Conservation (phyloP, 345 rosid species). For the Corchorus olitorius region DNA sequence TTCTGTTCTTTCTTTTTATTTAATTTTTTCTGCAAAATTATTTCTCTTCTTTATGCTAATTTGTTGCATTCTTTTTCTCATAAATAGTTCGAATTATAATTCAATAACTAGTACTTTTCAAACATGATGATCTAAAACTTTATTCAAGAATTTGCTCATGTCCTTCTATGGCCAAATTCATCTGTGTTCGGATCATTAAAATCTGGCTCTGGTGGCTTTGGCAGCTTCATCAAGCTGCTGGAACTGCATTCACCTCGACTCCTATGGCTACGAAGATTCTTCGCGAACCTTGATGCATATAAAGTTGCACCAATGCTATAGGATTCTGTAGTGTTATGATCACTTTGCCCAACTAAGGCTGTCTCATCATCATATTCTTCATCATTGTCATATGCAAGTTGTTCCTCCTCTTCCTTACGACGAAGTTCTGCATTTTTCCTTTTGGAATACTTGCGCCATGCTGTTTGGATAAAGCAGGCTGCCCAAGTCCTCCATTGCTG, state of each 20-base stretch:
- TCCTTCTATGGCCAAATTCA: not conserved
- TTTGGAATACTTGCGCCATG: slow-evolving; percentile 67
- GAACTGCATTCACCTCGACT: slow-evolving; percentile 26
- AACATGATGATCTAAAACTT: no score
- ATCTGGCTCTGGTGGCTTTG: slow-evolving; percentile 86
- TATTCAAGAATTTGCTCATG: not conserved
- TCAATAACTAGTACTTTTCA: no score
- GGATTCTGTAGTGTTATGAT: no score
- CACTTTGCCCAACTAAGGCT: no score
- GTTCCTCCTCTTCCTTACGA: slow-evolving; percentile 58
- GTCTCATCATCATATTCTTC: slow-evolving; percentile 3
- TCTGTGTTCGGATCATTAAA: slow-evolving; percentile 35
- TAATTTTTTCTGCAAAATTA: no score
- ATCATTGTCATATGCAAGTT: slow-evolving; percentile 14
- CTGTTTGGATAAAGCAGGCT: slow-evolving; percentile 72
- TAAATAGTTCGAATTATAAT: no score
- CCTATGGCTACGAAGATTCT: slow-evolving; percentile 56
- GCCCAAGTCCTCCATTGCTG: slow-evolving; percentile 99
- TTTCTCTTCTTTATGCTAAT: no score
- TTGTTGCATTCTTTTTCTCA: no score
- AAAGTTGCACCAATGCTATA: no score
- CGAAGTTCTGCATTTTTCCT: slow-evolving; percentile 64
- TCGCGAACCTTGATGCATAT: slow-evolving; percentile 45
- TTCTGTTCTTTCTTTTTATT: no score
- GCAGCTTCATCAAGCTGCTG: slow-evolving; percentile 33